Base-by-base conservation (phyloP, 768 basidiomycete genomes). In the Pleurotus eryngii region DNA sequence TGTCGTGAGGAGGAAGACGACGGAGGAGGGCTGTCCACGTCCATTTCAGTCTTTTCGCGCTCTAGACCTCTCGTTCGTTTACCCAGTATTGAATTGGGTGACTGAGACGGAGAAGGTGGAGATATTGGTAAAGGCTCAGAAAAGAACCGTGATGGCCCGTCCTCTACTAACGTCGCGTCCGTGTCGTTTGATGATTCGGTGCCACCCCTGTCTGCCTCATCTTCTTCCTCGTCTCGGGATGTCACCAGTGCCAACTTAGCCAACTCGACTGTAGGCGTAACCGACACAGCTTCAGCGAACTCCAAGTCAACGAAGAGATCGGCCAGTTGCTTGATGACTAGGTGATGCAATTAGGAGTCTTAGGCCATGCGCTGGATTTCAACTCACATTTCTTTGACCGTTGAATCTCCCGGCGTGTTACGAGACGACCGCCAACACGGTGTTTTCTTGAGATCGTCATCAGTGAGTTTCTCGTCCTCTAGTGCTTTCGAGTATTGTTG, bases 221-320 rank as follows among this genome's bases (percentile, higher is more conserved):
- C 90, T 60, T 92, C 90, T 69, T 92, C 89, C 68, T 95, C 94
- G 60, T 95, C 93, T 65, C 91, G 84, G 2, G 90, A 89, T 4
- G 94, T 94, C 35, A 95, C 87, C 17, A 97, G 81, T 0, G 94
- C 95, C 18, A 96, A 82, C 67, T 97, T 94, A 5, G 94, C 94
- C 17, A 97, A 78, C 63, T 96, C 92, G 46, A 92, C 73, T 3
- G 86, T 86, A 0, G 94, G 94, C 0, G 91, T 92, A 15, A 97
- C 85, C 12, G 92, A 80, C 4, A 84, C 72, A 2, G 75, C 69
- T 46, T 85, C 80, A 56, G 81, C 79, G 60, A 81, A 83, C 63
- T 92, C 88, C 38, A 97, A 78, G 53, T 87, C 76, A 68, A 77
- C 81, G 73, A 95, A 97, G 3, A 97, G 78, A 12, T 82, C 81